Evolutionary conservation across 31 red algal species (phyloP).

Genomic region (Bonnemaisonia californica): DNA sequence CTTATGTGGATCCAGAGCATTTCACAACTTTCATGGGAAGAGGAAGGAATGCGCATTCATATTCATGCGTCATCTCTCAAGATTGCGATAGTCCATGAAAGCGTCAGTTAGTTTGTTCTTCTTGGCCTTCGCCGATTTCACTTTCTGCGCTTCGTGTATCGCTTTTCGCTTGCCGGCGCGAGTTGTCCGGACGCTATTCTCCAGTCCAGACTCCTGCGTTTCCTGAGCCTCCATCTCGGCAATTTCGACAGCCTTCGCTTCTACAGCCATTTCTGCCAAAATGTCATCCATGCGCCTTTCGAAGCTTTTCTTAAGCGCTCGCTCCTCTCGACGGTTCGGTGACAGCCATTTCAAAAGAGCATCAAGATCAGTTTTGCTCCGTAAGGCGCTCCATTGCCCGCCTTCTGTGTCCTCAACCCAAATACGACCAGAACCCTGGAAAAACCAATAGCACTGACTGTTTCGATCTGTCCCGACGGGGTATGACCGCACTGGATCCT

Average conservation of each 20-base stretch:
- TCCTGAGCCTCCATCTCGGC: conserved; percentile 42
- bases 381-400: conserved; percentile 40
- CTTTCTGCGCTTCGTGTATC: not conserved
- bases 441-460: conserved; percentile 62
- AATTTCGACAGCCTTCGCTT: conserved; percentile 43
- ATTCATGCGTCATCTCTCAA: conserved; percentile 25
- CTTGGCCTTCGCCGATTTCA: conserved; percentile 40
- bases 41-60: not conserved
- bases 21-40: too few relatives aligned
- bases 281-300: conserved; percentile 21
- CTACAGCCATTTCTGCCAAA: conserved; percentile 38
- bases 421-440: conserved; percentile 51
- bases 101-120: conserved; percentile 1
- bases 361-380: conserved; percentile 20
- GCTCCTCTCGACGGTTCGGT: conserved; percentile 40
- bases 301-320: conserved; percentile 31
- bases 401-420: conserved; percentile 59
- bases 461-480: conserved; percentile 60
- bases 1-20: too few relatives aligned
- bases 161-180: conserved; percentile 49
- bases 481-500: conserved; percentile 43
- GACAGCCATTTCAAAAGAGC: conserved; percentile 47
- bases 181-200: conserved; percentile 18
- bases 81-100: conserved; percentile 55
- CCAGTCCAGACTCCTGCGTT: not conserved